phyloP scores from a whole-genome alignment of 768 basidiomycete species.

The Rhizopogon vinicolor region DNA sequence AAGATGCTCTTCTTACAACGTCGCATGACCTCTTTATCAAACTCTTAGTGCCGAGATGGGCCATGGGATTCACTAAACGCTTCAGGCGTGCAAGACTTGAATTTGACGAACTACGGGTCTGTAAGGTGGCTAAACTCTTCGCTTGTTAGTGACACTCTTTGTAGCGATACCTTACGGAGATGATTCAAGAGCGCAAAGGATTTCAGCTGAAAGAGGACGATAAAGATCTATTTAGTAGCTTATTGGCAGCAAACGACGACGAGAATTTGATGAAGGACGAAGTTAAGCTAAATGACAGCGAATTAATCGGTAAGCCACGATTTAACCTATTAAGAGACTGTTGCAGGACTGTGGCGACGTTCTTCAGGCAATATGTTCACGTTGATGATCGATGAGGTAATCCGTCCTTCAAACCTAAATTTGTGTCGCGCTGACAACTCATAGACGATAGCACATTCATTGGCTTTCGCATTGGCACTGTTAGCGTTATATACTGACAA shows the following conservation, averaged over 20 bases:
- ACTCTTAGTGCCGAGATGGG: conserved; percentile 36
- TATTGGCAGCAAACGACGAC: conserved; percentile 46
- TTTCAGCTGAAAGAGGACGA: conserved; percentile 33
- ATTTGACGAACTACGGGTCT: conserved; percentile 41
- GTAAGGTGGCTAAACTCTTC: not conserved
- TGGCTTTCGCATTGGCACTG: conserved; percentile 27
- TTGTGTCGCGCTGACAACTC: not conserved
- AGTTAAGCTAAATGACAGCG: conserved; percentile 34
- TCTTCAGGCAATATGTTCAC: conserved; percentile 31
- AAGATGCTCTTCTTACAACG: conserved; percentile 41
- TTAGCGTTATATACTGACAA: conserved; percentile 37
- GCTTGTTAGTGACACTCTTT: not conserved
- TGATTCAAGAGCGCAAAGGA: conserved; percentile 41
- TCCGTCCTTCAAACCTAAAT: not conserved
- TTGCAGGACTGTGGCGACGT: not conserved
- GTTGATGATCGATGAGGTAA: conserved; percentile 51
- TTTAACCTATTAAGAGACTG: not conserved
- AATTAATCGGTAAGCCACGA: conserved; percentile 31
- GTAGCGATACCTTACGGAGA: conserved; percentile 46
- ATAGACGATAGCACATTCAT: conserved; percentile 30
- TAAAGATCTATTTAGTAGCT: conserved; percentile 48
- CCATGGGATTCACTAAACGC: conserved; percentile 31
- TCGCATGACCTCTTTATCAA: conserved; percentile 34
- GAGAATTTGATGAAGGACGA: conserved; percentile 7
- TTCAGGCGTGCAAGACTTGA: conserved; percentile 29